Conservation (phyloP, 208 protist genomes). For the Leptomonas pyrrhocoris region DNA sequence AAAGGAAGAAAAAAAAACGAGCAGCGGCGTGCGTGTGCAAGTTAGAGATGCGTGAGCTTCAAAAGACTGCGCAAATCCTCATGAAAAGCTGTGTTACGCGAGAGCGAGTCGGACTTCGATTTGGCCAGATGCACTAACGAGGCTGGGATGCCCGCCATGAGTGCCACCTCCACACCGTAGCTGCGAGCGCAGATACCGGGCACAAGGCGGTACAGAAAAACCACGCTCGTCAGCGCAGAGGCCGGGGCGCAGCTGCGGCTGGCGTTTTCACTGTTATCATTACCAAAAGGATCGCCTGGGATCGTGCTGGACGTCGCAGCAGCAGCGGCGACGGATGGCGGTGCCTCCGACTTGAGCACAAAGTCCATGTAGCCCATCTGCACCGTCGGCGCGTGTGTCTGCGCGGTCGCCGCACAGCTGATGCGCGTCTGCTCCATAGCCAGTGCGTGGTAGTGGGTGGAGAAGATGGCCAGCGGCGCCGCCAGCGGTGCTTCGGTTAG, state of each 20-base stretch:
- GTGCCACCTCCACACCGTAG: conserved; percentile 93
- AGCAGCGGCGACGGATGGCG: neutral
- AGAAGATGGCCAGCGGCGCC: conserved; percentile 92
- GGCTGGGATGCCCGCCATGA: conserved; percentile 81
- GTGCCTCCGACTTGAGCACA: conserved; percentile 37
- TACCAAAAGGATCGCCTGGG: too few species aligned
- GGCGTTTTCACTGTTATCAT: conserved; percentile 2
- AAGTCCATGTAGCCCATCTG: conserved; percentile 92
- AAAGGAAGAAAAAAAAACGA: conserved; percentile 6
- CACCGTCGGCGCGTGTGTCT: conserved; percentile 23
- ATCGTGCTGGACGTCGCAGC: neutral
- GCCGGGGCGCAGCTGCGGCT: conserved; percentile 28
- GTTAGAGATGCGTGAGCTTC: conserved; percentile 23
- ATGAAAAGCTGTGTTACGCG: conserved; percentile 55
- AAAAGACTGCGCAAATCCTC: conserved; percentile 52
- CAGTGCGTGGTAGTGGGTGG: conserved; percentile 98
- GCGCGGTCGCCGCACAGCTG: neutral
- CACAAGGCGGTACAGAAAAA: conserved; percentile 90
- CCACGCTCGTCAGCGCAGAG: conserved; percentile 44
- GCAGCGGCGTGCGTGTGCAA: neutral
- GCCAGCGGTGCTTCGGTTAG: conserved; percentile 40
- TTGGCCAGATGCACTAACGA: conserved; percentile 61
- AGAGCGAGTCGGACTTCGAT: conserved; percentile 65
- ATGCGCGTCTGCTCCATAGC: conserved; percentile 77
- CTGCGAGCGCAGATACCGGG: conserved; percentile 84